These are phyloP conservation scores for Starmerella powellii DNA, from an alignment of 805 yeast genomes.

Conservation along the genomic window DNA sequence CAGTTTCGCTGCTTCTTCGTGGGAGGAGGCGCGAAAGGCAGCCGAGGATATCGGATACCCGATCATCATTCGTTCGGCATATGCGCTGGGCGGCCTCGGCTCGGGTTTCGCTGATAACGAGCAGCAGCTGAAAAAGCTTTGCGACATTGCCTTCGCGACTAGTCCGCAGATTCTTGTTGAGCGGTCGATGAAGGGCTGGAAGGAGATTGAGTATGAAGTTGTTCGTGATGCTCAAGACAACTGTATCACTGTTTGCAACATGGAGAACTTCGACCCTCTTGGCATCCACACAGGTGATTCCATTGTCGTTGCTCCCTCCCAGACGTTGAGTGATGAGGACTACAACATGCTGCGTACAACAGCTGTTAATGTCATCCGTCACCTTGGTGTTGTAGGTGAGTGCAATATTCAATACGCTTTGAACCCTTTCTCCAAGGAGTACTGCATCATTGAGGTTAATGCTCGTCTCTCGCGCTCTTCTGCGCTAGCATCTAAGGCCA, in stretches of 20 bases:
- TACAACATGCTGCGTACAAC: slow-evolving; percentile 96
- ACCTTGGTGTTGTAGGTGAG: slow-evolving; percentile 97
- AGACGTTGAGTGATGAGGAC: slow-evolving; percentile 91
- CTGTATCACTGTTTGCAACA: slow-evolving; percentile 97
- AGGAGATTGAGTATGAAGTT: slow-evolving; percentile 96
- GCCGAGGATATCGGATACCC: slow-evolving; percentile 86
- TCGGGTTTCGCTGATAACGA: slow-evolving; percentile 94
- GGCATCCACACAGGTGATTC: slow-evolving; percentile 99
- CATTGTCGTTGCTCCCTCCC: slow-evolving; percentile 97
- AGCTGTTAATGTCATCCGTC: slow-evolving; percentile 93
- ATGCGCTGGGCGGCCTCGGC: slow-evolving; percentile 94
- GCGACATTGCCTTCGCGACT: slow-evolving; percentile 85
- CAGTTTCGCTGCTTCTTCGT: slow-evolving; percentile 70
- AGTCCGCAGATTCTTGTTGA: slow-evolving; percentile 95
- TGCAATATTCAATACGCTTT: slow-evolving; percentile 96
- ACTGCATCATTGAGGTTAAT: slow-evolving; percentile 94
- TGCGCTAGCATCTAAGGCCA: slow-evolving; percentile 97
- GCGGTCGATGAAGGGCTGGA: slow-evolving; percentile 98
- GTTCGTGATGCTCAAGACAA: slow-evolving; percentile 95
- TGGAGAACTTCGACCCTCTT: slow-evolving; percentile 97
- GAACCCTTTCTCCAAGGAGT: slow-evolving; percentile 85
- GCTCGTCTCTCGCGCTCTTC: slow-evolving; percentile 97
- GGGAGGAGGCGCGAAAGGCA: slow-evolving; percentile 74
- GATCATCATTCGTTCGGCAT: slow-evolving; percentile 93
- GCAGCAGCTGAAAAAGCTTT: slow-evolving; percentile 65